Evolutionary conservation across 148 eudicot species (phyloP).

Genomic region (Rhododendron williamsianum): DNA sequence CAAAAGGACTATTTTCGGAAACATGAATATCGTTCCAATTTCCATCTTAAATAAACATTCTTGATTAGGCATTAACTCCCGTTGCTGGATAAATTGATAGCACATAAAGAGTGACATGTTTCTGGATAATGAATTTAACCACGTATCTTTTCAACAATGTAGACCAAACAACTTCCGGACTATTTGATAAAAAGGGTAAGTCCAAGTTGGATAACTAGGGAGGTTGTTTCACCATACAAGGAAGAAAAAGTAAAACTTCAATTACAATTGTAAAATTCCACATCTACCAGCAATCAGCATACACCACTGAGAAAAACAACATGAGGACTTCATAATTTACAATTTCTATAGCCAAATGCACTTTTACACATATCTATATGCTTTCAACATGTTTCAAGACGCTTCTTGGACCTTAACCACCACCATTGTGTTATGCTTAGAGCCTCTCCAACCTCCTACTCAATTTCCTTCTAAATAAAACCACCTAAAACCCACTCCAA

Average conservation of each 20-base stretch:
- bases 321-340: not conserved
- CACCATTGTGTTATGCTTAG: no score
- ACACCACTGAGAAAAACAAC: not conserved
- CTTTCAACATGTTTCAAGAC: not conserved
- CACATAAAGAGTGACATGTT: not conserved
- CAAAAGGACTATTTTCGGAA: not conserved
- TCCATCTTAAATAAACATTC: not conserved
- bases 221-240: not conserved
- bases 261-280: not conserved
- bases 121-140: no score
- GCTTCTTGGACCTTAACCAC: not conserved
- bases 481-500: no score
- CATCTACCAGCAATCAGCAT: not conserved
- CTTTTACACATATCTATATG: not conserved
- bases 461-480: no score
- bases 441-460: no score
- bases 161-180: not conserved
- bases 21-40: not conserved
- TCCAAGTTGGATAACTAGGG: not conserved
- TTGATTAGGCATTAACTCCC: not conserved
- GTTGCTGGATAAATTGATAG: not conserved
- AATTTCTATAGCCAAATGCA: not conserved
- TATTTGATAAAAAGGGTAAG: not conserved
- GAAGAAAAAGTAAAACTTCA: not conserved
- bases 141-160: no score